Base-by-base conservation (phyloP, 306 rosid species). In the Cicer yamashitae region DNA sequence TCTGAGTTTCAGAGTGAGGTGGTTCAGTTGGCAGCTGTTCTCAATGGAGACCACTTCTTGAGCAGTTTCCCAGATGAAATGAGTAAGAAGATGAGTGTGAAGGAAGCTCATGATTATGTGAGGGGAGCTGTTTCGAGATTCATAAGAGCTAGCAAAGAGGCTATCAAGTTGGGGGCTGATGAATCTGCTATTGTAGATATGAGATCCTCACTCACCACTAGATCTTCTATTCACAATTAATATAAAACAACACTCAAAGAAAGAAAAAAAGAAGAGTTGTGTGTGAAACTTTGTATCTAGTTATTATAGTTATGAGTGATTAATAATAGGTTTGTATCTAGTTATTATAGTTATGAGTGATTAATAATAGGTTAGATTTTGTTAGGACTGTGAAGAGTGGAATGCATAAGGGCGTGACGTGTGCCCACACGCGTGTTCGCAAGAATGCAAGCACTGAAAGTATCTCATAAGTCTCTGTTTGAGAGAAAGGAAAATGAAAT, bases 191-290 rank as follows among this genome's bases (percentile, higher is more conserved):
- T 96, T 69, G 99, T 96, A 39, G 98, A 96, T 81, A 96, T 92
- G 99, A 92, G 99, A 88, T 96, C 99, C 6, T 96, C 98, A 44
- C 99, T 96, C 83, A 90, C 99, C 38, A 96, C 99, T 43, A 92
- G 99, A 83, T 80, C 98, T 56, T 81, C 91, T 59, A 62, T 52
- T 76, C 96, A 85, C 77, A 87, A 87, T 56, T 89, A 70, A 81
- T 64, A 70, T 10, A 22, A 72, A 56, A 44, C 7, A 50, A 46
- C 47, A 79, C 4, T 4, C 12, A 51, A 44, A 20, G n/a, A n/a
- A 58, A 15, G 47, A 4, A 30, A 1, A 38, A 73, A 20, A 43
- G 13, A 8, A 20, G 65, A 59, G 22, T 18, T 30, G 67, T 22
- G 53, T 48, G 72, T 20, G 38, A 13, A 39, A 52, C 22, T 70